A percentile compares a stretch with the other conserved stretches of the same genome.
Conservation (phyloP, 371 early-diverging fungal genomes). For the Saksenaea oblongispora region DNA sequence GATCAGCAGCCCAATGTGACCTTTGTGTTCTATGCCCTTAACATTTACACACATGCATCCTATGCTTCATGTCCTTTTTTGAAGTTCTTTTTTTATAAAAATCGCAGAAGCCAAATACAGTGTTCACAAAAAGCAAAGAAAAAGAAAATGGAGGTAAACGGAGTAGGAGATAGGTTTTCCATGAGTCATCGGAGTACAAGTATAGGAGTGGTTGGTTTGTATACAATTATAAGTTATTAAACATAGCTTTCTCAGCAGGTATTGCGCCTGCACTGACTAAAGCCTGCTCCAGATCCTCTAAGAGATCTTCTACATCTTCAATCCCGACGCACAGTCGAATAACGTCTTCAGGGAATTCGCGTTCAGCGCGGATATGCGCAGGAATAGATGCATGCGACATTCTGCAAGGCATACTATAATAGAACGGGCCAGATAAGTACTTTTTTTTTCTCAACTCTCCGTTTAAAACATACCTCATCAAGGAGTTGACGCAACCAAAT, state of each 20-base stretch:
- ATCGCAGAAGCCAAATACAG: too few relatives aligned
- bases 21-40: too few relatives aligned
- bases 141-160: too few relatives aligned
- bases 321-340: constrained; percentile 97
- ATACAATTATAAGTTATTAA: too few relatives aligned
- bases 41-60: too few relatives aligned
- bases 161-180: too few relatives aligned
- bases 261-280: constrained; percentile 71
- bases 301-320: constrained; percentile 91
- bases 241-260: not conserved
- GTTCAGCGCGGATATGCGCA: constrained; percentile 81
- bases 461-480: constrained; percentile 71
- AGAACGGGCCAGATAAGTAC: not conserved
- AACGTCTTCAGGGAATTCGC: constrained; percentile 90
- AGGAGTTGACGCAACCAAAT: constrained; percentile 96
- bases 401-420: constrained; percentile 88
- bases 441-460: not conserved
- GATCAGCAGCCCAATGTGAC: too few relatives aligned
- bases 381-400: constrained; percentile 98
- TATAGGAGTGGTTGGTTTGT: too few relatives aligned
- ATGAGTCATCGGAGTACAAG: too few relatives aligned
- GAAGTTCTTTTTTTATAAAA: too few relatives aligned
- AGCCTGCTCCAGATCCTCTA: constrained; percentile 85
- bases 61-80: too few relatives aligned
- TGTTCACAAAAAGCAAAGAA: too few relatives aligned